Evolutionary conservation across 192 early-diverging fungal species (phyloP).

Genomic region (Dissophora globulifera): DNA sequence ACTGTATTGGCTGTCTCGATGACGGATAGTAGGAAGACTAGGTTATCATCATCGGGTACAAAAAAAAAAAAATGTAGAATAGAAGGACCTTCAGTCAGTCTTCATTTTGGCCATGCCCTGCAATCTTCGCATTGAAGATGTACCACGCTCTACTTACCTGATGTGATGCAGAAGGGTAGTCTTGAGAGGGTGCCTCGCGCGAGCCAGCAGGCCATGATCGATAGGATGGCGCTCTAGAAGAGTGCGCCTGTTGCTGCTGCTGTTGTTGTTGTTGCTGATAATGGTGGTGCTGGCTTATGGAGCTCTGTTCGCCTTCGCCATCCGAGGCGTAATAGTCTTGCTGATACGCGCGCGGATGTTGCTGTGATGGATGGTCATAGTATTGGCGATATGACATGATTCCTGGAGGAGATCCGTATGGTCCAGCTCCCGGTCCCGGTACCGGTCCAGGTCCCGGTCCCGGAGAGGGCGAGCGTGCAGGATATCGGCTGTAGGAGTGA

Average conservation of each 20-base stretch:
- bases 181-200: slow-evolving; percentile 18
- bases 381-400: slow-evolving; percentile 29
- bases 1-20: slow-evolving; percentile 7
- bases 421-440: no score
- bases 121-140: no score
- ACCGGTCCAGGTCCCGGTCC: no score
- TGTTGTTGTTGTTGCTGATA: slow-evolving; percentile 22
- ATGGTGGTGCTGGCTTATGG: slow-evolving; percentile 23
- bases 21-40: slow-evolving; percentile 19
- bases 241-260: slow-evolving; percentile 15
- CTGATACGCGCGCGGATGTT: slow-evolving; percentile 7
- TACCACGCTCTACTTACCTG: no score
- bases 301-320: slow-evolving; percentile 16
- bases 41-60: neutral
- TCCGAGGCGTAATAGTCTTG: slow-evolving; percentile 43
- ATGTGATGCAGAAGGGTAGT: slow-evolving; percentile 28
- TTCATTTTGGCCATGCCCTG: no score
- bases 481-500: slow-evolving; percentile 11
- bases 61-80: no score
- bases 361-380: slow-evolving; percentile 20
- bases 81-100: no score
- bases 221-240: slow-evolving; percentile 15
- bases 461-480: slow-evolving; percentile 31
- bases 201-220: slow-evolving; percentile 24
- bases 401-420: slow-evolving; percentile 36